Evolutionary conservation across 2,329 filamentous ascomycete species (phyloP).

Genomic region (Phaeosphaeriaceae sp.): DNA sequence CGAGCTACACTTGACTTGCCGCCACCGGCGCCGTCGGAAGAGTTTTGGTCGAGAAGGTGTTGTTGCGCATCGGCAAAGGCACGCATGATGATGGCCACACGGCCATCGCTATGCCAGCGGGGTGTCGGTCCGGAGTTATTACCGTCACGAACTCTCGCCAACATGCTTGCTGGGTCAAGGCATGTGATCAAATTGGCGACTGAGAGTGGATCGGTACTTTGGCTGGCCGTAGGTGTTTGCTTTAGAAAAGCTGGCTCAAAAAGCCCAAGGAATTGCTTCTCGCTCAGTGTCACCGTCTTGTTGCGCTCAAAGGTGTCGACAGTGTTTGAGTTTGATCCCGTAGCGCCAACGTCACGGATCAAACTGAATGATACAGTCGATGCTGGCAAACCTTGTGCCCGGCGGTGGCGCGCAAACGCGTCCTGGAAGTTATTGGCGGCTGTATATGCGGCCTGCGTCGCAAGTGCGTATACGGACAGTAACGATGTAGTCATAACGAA

Average conservation of each 20-base stretch:
- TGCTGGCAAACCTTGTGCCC: conserved; percentile 5
- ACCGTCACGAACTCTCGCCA: neutral
- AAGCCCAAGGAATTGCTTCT: conserved; percentile 1
- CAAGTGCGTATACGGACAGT: conserved; percentile 14
- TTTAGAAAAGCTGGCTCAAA: conserved; percentile 8
- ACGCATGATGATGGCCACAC: neutral
- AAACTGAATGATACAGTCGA: conserved; percentile 24
- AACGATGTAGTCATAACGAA: conserved; percentile 28
- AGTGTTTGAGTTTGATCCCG: conserved; percentile 1
- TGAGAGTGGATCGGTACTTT: neutral
- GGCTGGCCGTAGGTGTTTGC: neutral
- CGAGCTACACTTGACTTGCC: neutral
- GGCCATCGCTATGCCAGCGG: conserved; percentile 5
- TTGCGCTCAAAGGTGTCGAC: conserved; percentile 3
- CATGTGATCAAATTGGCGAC: conserved; percentile 2
- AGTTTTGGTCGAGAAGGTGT: neutral
- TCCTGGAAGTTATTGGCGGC: conserved; percentile 19
- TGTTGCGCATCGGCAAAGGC: neutral
- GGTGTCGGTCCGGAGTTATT: neutral
- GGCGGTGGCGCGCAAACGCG: conserved; percentile 11
- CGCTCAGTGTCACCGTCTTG: conserved; percentile 4
- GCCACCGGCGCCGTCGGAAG: neutral
- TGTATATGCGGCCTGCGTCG: conserved; percentile 17
- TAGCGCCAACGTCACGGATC: conserved; percentile 24
- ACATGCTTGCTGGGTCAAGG: conserved; percentile 1